Evolutionary conservation across 495 filamentous ascomycete species (phyloP), one percentile per base, ranked within the genome.

Genomic region (Lentithecium fluviatile): DNA sequence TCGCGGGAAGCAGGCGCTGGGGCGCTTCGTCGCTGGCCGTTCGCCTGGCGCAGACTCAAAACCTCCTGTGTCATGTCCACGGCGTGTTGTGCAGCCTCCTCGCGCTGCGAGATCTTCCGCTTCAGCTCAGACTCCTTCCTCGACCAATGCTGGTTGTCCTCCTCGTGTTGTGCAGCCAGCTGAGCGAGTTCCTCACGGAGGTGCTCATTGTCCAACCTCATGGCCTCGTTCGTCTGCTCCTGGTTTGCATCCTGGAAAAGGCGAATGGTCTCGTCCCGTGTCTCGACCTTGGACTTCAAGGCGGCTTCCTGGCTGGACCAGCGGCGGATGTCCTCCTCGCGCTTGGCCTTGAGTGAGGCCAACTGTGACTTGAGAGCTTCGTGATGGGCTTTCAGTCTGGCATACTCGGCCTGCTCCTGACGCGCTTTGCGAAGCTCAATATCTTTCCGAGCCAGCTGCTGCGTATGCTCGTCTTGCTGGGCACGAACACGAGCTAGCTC

Each of bases 301-400:
- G 61, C 54, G 21, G 53, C 38, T 45, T 68, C 65, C 12, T 47
- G 52, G 32, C 20, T 57, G 17, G 45, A 25, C 61, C 57, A 65
- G 15, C 63, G 63, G 6, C 47, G 53, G 2, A 45, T 32, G 11
- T 69, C 67, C 43, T 74, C 71, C 34, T 80, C 76, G 56, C 80
- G 83, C 29, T 83, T 81, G n/a, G 57, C 68, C 36, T 60, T 63
- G 0, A 66, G 21, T 10, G 38, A 53, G 8, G 50, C 58, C 20
- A 59, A n/a, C 25, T 66, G 55, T 25, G 42, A 48, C 24, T 58
- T 54, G 1, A 66, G 46, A 2, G 49, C 24, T 13, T 69, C 58
- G 37, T 66, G 62, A 19, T 69, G 54, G 17, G 62, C 37, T 34
- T 64, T 62, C 10, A 69, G 53, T 36, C 34, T 62, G 21, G 56